These are phyloP conservation scores for Termitomyces heimii DNA, from an alignment of 768 basidiomycete genomes.

Conservation along the genomic window DNA sequence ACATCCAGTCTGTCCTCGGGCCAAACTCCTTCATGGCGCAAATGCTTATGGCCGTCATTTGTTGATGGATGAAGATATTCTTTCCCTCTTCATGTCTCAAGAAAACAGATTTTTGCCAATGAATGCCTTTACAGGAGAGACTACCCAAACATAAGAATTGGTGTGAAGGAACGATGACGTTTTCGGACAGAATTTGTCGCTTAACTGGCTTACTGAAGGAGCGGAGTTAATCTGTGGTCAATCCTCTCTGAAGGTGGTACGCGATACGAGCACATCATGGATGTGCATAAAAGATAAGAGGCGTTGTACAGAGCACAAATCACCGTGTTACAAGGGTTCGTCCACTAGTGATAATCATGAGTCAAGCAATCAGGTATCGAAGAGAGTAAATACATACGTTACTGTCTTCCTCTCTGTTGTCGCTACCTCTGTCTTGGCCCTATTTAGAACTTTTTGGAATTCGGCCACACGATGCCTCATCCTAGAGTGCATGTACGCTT, in stretches of 20 bases:
- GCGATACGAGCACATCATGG: neutral
- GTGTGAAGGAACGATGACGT: neutral
- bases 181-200: neutral
- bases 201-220: neutral
- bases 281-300: neutral
- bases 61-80: neutral
- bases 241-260: neutral
- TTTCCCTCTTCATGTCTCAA: neutral
- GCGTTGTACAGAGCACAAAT: constrained; percentile 5
- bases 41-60: neutral
- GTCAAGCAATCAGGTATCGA: neutral
- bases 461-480: constrained; percentile 93
- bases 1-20: neutral
- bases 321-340: constrained; percentile 52
- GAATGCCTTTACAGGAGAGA: neutral
- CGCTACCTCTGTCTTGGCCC: constrained; percentile 90
- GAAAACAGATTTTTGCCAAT: neutral
- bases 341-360: constrained; percentile 30
- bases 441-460: constrained; percentile 93
- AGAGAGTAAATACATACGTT: constrained; percentile 45
- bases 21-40: neutral
- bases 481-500: constrained; percentile 98
- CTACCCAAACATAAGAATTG: neutral
- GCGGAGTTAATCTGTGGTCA: neutral
- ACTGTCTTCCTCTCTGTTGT: constrained; percentile 87